Evolutionary conservation across 139 green algal genomes (phyloP), one percentile per base, ranked within the genome.

Genomic region (Medakamo hakoo): DNA sequence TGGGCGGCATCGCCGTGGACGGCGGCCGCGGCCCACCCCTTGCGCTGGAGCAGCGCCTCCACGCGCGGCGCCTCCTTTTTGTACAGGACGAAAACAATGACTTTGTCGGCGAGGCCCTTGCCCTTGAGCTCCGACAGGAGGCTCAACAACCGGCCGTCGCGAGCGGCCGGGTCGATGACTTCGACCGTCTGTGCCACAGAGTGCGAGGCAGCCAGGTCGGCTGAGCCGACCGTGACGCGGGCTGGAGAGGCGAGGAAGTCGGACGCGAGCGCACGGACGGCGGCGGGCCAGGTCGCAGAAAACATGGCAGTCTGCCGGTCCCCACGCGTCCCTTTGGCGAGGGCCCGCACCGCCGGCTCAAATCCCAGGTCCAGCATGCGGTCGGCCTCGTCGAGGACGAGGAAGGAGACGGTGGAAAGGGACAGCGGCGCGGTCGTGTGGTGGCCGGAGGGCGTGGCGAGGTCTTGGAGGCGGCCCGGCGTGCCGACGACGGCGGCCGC

Each of bases 11-110:
- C 91, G 4, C 91, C 91, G 59, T 97, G 91, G 25, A 98, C 82
- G 30, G 80, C 80, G 2, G 66, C 65, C 66, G 64, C 74, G 64
- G 85, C 85, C 79, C 80, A 91, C 52, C 86, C 84, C 63, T 73
- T 77, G 57, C 80, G 68, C 22, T 74, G 64, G 40, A 96, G 76
- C 60, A 85, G 65, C 29, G 71, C 23, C 76, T 95, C 87, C 57
- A 96, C 78, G 0, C 86, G 75, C 30, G 75, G 73, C 27, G 90
- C 88, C 74, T 97, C 91, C 76, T 94, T 97, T 71, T 97, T 97
- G 80, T 97, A 97, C 49, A 97, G 77, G 65, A 94, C 90, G 69
- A 97, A 97, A n/a, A 97, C 80, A 60, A 97, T 84, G 28, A 92
- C 70, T 58, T 84, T 76, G 66, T 94, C 89, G 66, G 78, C 90